Evolutionary conservation across 1,284 basidiomycete species (phyloP).

Genomic region (Bjerkandera adusta): DNA sequence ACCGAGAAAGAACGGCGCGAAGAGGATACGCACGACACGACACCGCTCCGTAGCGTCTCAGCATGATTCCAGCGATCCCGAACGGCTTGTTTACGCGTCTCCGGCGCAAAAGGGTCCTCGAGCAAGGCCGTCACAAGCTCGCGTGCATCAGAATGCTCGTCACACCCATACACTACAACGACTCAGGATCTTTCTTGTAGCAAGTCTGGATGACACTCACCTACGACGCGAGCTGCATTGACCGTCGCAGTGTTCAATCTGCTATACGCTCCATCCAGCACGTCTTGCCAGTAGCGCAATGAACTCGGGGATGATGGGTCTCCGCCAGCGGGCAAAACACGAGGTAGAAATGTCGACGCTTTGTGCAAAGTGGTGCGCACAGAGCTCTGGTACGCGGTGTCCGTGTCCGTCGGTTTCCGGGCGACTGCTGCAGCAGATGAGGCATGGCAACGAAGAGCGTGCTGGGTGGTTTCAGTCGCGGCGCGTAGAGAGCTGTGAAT

Average conservation of each 20-base stretch:
- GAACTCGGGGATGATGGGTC: slow-evolving; percentile 19
- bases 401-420: slow-evolving; percentile 9
- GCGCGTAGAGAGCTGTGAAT: neutral
- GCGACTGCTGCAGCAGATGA: slow-evolving; percentile 18
- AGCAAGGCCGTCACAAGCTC: slow-evolving; percentile 66
- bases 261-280: slow-evolving; percentile 35
- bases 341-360: slow-evolving; percentile 38
- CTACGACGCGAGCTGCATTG: slow-evolving; percentile 38
- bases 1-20: neutral
- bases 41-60: slow-evolving; percentile 34
- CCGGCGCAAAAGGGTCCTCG: slow-evolving; percentile 62
- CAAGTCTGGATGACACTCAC: slow-evolving; percentile 33
- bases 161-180: slow-evolving; percentile 50
- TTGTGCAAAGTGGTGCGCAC: slow-evolving; percentile 36
- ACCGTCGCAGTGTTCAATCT: slow-evolving; percentile 30
- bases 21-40: slow-evolving; percentile 8
- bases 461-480: neutral
- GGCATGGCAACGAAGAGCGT: slow-evolving; percentile 1
- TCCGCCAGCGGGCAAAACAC: slow-evolving; percentile 29
- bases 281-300: slow-evolving; percentile 38
- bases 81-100: slow-evolving; percentile 38
- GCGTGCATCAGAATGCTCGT: slow-evolving; percentile 46
- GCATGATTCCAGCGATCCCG: slow-evolving; percentile 42
- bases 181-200: neutral
- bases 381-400: slow-evolving; percentile 19